Evolutionary conservation across 345 rosid species (phyloP).

Genomic region (Citrus cavaleriei): DNA sequence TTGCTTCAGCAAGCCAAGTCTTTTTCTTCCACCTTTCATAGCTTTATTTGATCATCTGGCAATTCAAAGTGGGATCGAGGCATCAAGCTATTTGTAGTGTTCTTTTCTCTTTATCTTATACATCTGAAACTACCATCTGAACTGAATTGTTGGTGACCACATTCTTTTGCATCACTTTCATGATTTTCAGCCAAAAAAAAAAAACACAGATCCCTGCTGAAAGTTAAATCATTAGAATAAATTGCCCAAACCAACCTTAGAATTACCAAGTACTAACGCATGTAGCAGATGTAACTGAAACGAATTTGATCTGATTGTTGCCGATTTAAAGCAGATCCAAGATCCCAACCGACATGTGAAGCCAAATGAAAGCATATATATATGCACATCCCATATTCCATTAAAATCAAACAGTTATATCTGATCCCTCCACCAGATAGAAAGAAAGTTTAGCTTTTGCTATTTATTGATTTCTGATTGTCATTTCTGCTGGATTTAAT

Average conservation of each 20-base stretch:
- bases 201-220: background rate
- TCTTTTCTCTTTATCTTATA: background rate
- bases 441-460: background rate
- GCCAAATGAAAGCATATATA: background rate
- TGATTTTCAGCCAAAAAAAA: background rate
- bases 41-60: background rate
- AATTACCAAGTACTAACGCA: background rate
- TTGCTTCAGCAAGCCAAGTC: no score
- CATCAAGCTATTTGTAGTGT: background rate
- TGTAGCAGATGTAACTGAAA: slow-evolving; percentile 4
- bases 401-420: background rate
- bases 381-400: background rate
- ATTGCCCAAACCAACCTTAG: background rate
- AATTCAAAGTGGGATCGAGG: background rate
- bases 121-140: background rate
- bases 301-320: background rate
- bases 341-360: slow-evolving; percentile 1
- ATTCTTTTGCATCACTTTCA: background rate
- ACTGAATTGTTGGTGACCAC: background rate
- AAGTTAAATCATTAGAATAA: background rate
- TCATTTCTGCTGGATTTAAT: background rate
- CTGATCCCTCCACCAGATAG: background rate
- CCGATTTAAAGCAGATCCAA: background rate
- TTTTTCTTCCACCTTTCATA: no score
- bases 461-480: background rate